Base-by-base conservation (phyloP, 2,329 filamentous ascomycete genomes). In the Intubia oerlemansii region DNA sequence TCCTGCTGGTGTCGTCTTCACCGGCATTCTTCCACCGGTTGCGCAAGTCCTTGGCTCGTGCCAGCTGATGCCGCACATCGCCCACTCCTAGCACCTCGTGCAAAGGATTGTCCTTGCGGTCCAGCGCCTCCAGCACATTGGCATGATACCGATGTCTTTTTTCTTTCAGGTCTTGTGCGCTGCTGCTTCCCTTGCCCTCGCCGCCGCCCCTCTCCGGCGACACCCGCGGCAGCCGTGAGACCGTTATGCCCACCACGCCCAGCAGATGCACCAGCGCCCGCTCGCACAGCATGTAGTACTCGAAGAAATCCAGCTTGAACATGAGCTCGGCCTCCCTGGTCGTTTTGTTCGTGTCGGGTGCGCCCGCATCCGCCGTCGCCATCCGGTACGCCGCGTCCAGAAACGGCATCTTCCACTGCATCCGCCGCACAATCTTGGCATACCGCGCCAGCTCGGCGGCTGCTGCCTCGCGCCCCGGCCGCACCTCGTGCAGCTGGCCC, bases 261-360 rank as follows among this genome's bases (percentile, higher is more conserved):
- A 77, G 58, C 1, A 77, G 51, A 26, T 72, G 62, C 2, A 77
- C 69, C 7, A 80, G 54, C 0, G 71, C 72, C 17, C 75, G 65
- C 48, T 81, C 75, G 6, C 80, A 60, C 20, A 77, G 58, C 29
- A 67, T 66, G 50, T 80, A 80, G 45, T 73, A 80, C 42, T 81
- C 75, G 47, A 76, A 70, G 36, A 80, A 81, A 42, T 80, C 75
- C 7, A 80, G 58, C 45, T 80, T 79, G 53, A 80, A 80, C 57
- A 78, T 78, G 11, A 65, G 57, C 45, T 73, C 66, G 0, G 62
- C 62, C 36, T 64, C 58, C 8, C n/a, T 22, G 15, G 45, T 43
- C 13, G 42, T 40, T 0, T 47, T 39, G 25, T 8, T n/a, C 19
- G 55, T 51, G 23, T 42, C 47, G 14, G 12, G 9, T 4, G 17